Base-by-base conservation (phyloP, 2,329 filamentous ascomycete species). In the Ophiosphaerella herpotricha region DNA sequence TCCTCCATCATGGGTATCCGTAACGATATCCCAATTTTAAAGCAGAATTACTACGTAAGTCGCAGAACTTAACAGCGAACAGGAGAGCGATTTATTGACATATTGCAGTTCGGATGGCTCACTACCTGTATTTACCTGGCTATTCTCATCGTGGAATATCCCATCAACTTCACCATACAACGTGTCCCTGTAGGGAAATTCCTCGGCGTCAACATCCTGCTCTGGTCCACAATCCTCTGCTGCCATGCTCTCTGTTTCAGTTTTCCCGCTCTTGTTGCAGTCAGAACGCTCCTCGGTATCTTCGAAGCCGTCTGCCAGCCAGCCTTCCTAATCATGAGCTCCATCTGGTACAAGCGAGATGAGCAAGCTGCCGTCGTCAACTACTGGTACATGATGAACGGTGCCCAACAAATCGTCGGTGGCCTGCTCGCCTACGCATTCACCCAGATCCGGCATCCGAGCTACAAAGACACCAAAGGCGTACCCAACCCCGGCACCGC, bases 351-450 rank as follows among this genome's bases (percentile, higher is more conserved):
- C 69, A 83, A 82, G 52, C 78, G 85, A 31, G 81, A 86, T 47
- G 86, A 90, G 60, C 87, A 90, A 63, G 81, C 85, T 0, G 70
- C 80, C 0, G 81, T 83, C 5, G 85, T 89, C 3, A 87, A 85
- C 0, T 88, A 85, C 69, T 90, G 87, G 86, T 84, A 78, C 53
- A 88, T 88, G 83, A 90, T 89, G 85, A 90, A 90, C 65, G 87
- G 87, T 2, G 80, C 78, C 1, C 87, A 90, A 64, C 87, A 89
- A 63, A 86, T 90, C 43, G 85, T 89, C 7, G 87, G 87, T 29
- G 87, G 87, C 5, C 78, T 90, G 0, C 76, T 90, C 0, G 86
- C 86, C 0, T 84, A 83, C 50, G 46, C 51, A 51, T 75, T 78
- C 61, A 54, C 64, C 11, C 52, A 57, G 6, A 66, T 66, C 44